Base-by-base conservation (phyloP, 352 stramenopile genomes). In the Globisporangium alternatum region DNA sequence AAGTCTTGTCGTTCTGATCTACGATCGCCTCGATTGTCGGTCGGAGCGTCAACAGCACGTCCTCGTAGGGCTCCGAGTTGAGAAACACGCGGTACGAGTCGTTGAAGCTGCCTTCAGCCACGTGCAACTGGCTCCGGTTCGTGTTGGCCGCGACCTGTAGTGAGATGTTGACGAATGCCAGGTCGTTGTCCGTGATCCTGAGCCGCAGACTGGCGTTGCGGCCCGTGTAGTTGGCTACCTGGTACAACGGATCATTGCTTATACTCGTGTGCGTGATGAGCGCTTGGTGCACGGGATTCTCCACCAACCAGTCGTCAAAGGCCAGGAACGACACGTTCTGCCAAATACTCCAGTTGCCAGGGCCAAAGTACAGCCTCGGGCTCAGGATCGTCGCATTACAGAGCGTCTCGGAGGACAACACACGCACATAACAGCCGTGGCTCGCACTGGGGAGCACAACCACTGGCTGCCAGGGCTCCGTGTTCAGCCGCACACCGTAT, bases 71-170 rank as follows among this genome's bases (percentile, higher is more conserved):
- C 60, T 91, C 84, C 0, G 81, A 81, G 17, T 80, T 78, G 1
- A 93, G 65, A 0, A 72, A 71, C 22, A 91, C 62, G 3, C 62
- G 62, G 56, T 91, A 91, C n/a, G 82, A 88, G 66, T 90, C 82
- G 45, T 91, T 91, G 51, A 93, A 93, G 15, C 84, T 84, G 3
- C 81, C 84, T 61, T 93, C 82, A 1, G 82, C 79, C 9, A 90
- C 82, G 22, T 90, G 77, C 0, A 93, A 67, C 31, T 83, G 61
- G 2, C 69, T 68, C 1, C 68, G 64, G 6, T 62, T 55, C 13
- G 60, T 33, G 0, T 49, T 67, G 3, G 58, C 66, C 17, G 63
- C 22, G 30, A 48, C 75, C 28, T 71, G 66, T 0, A 89, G 63
- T 15, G 78, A 81, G n/a, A 89, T 88, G 28, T 78, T 88, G 5